A percentile compares a stretch with the other conserved stretches of the same genome.
These are phyloP conservation scores for Neospora caninum DNA, from an alignment of 169 alveolate species.

Conservation along the genomic window DNA sequence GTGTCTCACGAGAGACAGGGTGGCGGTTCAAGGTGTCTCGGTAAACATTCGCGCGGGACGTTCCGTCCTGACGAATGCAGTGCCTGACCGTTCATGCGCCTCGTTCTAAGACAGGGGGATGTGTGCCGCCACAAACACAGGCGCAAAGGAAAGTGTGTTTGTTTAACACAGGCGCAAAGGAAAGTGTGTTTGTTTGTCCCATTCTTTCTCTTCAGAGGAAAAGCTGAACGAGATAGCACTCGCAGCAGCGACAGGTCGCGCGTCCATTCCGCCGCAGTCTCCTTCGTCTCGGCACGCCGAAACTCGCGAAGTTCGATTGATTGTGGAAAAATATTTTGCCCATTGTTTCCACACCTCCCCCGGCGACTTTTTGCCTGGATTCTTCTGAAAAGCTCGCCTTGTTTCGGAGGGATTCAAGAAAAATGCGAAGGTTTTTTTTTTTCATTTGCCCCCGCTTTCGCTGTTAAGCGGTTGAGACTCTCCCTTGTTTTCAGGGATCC, in stretches of 20 bases:
- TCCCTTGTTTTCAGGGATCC: no score
- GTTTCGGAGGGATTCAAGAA: neutral
- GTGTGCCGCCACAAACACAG: no score
- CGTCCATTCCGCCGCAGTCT: neutral
- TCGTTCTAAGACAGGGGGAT: neutral
- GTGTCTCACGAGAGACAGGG: no score
- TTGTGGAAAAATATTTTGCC: neutral
- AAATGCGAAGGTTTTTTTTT: no score
- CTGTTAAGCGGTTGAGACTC: no score
- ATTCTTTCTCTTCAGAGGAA: constrained; percentile 35
- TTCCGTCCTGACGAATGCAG: no score
- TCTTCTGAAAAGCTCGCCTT: neutral
- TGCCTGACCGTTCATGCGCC: neutral
- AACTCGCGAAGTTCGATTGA: neutral
- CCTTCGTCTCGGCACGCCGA: neutral
- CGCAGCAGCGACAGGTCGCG: neutral
- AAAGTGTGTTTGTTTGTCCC: no score
- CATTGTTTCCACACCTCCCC: constrained; percentile 52
- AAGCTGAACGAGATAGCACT: neutral
- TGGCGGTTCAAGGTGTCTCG: no score
- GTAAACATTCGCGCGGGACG: no score
- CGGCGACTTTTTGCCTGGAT: constrained; percentile 34
- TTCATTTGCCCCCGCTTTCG: no score
- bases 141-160: no score
- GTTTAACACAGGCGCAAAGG: no score